phyloP scores from a whole-genome alignment of 257 asterid species.

The Ehretia macrophylla region DNA sequence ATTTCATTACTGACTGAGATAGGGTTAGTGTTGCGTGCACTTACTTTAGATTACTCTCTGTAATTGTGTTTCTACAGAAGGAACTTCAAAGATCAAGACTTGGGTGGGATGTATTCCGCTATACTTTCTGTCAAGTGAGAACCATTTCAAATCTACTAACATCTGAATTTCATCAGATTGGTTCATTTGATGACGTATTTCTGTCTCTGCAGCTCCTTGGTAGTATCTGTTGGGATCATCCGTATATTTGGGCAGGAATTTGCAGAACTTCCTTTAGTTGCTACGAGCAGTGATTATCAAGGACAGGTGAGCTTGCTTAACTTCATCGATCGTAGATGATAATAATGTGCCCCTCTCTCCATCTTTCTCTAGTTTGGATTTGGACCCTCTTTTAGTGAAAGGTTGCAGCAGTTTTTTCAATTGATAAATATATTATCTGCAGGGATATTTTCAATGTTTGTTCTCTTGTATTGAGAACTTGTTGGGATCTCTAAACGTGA shows the following conservation, averaged over 20 bases:
- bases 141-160: slow-evolving; percentile 11
- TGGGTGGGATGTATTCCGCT: slow-evolving; percentile 80
- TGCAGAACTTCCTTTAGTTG: slow-evolving; percentile 91
- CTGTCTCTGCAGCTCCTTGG: slow-evolving; percentile 38
- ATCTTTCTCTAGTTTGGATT: not conserved
- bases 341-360: not conserved
- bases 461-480: slow-evolving; percentile 40
- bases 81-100: slow-evolving; percentile 62
- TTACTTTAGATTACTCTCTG: not conserved
- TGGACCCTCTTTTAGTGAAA: no score
- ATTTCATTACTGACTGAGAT: not conserved
- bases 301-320: slow-evolving; percentile 47
- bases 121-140: slow-evolving; percentile 58
- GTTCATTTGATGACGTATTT: slow-evolving; percentile 3
- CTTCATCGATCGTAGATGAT: no score
- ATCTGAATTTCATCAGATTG: not conserved
- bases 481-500: slow-evolving; percentile 36
- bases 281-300: slow-evolving; percentile 52
- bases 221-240: slow-evolving; percentile 72
- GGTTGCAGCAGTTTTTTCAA: not conserved
- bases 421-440: slow-evolving; percentile 6
- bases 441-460: slow-evolving; percentile 81
- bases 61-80: slow-evolving; percentile 37
- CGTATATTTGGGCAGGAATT: slow-evolving; percentile 77
- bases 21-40: not conserved